Evolutionary conservation across 345 rosid genomes (phyloP), one percentile per base, ranked within the genome.

Genomic region (Hirschfeldia incana): DNA sequence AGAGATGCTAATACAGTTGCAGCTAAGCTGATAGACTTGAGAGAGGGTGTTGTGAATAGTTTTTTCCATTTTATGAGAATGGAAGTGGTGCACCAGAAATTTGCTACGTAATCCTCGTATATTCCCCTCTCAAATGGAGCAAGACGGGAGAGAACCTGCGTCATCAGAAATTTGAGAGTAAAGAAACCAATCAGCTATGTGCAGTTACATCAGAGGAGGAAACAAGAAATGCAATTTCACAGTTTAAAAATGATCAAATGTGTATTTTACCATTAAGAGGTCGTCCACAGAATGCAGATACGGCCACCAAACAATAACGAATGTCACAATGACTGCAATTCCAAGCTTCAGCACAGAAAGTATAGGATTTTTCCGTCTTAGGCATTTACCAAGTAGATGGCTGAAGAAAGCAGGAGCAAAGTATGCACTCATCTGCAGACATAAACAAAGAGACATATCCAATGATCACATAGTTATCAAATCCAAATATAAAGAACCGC

Each of bases 101-200:
- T 93, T 37, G 98, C 98, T 36, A 95, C 98, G 77, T 93, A 91
- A 78, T 95, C 98, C 87, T 95, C 98, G 5, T 95, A 95, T 87
- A 95, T 85, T 60, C 99, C 98, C 78, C 99, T 91, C 82, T 93
- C 97, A 46, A 95, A 95, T 58, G 99, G 99, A 83, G 97, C 97
- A 78, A 93, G 93, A 71, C 94, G 97, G 51, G 88, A 87, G 42
- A 93, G 85, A 84, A 93, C 97, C 97, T 95, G 86, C 33, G 39
- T 7, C 59, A 73, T 77, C 76, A 73, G 21, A 55, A 75, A 36
- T 79, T 53, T 59, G 69, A n/a, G n/a, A n/a, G n/a, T n/a, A n/a
- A n/a, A n/a, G n/a, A n/a, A 0, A 51, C 30, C 16, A 29, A 69
- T 28, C 6, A 58, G 33, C 13, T 26, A 5, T 34, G 59, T 26